phyloP scores from a whole-genome alignment of 257 asterid genomes.

The Rubia yunnanensis region DNA sequence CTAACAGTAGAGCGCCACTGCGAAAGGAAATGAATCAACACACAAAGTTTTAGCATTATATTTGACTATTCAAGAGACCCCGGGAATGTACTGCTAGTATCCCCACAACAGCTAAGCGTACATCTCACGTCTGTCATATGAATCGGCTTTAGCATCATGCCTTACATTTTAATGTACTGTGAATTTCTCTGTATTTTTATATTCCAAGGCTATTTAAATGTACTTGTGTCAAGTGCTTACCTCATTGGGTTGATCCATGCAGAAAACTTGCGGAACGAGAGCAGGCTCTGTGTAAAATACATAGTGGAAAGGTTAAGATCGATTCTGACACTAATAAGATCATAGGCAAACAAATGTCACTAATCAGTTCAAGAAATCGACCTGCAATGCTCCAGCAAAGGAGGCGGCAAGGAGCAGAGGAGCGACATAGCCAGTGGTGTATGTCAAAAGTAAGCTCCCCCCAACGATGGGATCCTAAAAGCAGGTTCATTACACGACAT shows the following conservation, averaged over 20 bases:
- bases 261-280: conserved; percentile 87
- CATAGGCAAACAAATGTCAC: not conserved
- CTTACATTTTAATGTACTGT: no score
- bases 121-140: no score
- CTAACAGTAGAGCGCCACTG: conserved; percentile 86
- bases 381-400: conserved; percentile 98
- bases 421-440: conserved; percentile 91
- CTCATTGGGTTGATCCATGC: conserved; percentile 96
- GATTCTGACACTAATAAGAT: not conserved
- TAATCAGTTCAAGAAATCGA: conserved; percentile 14
- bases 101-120: no score
- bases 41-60: not conserved
- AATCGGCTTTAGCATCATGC: no score
- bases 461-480: conserved; percentile 73
- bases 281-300: conserved; percentile 65
- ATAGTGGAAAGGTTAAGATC: not conserved
- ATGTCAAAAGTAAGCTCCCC: conserved; percentile 77
- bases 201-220: no score
- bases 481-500: not conserved
- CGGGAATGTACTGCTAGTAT: no score
- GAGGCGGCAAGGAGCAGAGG: conserved; percentile 98
- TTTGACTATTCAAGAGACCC: no score
- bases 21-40: conserved; percentile 4
- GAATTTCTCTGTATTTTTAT: no score
- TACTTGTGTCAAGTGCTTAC: conserved; percentile 15